Percentiles rank a stretch among this genome's conserved stretches.
Conservation (phyloP, 768 basidiomycete genomes). For the Mycena belliarum region DNA sequence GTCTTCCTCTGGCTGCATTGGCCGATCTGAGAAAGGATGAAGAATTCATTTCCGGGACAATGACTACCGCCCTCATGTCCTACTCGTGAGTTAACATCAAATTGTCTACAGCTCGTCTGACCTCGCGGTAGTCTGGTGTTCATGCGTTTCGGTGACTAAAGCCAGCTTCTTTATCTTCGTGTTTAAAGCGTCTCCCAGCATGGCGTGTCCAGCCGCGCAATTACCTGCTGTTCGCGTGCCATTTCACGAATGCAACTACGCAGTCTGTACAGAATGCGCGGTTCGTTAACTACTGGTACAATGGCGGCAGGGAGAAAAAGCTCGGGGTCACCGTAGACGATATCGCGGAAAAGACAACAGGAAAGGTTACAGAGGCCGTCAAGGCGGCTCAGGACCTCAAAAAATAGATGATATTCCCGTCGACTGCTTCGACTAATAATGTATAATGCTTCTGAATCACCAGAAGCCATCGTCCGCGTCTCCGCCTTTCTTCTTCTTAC, state of each 20-base stretch:
- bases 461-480: constrained; percentile 81
- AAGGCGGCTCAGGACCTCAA: constrained; percentile 36
- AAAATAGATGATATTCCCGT: constrained; percentile 20
- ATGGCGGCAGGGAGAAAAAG: constrained; percentile 82
- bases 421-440: constrained; percentile 26
- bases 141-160: constrained; percentile 93
- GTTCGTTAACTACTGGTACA: constrained; percentile 89
- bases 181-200: constrained; percentile 45
- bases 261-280: constrained; percentile 83
- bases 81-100: constrained; percentile 80
- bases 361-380: constrained; percentile 52
- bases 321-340: constrained; percentile 37
- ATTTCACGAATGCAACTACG: constrained; percentile 86
- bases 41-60: constrained; percentile 94
- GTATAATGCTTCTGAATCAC: constrained; percentile 39
- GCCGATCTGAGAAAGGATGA: constrained; percentile 92
- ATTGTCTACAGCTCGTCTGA: constrained; percentile 1
- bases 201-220: constrained; percentile 97
- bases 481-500: constrained; percentile 67
- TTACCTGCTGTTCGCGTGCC: constrained; percentile 93
- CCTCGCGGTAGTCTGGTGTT: constrained; percentile 63
- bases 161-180: constrained; percentile 25
- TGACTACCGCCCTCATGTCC: constrained; percentile 86
- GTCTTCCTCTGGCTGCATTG: constrained; percentile 91
- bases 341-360: constrained; percentile 32